Evolutionary conservation across 164 flowering plant species (phyloP).

Genomic region (Buxus sempervirens): DNA sequence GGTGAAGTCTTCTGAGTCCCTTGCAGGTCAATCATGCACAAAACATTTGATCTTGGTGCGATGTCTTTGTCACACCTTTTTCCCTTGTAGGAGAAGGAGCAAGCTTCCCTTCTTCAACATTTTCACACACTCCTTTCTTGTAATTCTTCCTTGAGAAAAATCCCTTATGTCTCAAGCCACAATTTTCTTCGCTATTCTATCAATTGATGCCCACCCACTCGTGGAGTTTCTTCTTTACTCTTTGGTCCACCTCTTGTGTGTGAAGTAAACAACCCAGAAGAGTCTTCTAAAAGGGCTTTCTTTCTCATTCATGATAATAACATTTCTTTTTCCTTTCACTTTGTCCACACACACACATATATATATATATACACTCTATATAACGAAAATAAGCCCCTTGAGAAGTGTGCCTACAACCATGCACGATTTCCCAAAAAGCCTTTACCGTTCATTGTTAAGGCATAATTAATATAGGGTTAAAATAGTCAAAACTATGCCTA

Average conservation of each 20-base stretch:
- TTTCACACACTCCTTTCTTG: constrained; percentile 6
- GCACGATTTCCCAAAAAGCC: too few relatives aligned
- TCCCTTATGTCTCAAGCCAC: constrained; percentile 31
- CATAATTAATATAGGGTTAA: too few relatives aligned
- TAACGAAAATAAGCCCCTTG: too few relatives aligned
- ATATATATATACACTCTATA: too few relatives aligned
- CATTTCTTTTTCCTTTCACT: background rate
- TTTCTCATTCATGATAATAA: background rate
- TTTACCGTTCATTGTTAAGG: too few relatives aligned
- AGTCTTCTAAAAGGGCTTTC: constrained; percentile 22
- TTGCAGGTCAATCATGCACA: constrained; percentile 35
- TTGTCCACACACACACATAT: too few relatives aligned
- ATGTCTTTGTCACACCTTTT: constrained; percentile 40
- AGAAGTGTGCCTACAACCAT: too few relatives aligned
- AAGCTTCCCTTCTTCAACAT: constrained; percentile 28
- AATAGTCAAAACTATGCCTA: too few relatives aligned
- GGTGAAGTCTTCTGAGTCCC: constrained; percentile 38
- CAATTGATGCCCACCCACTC: constrained; percentile 1
- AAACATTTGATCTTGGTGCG: constrained; percentile 39
- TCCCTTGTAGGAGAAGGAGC: constrained; percentile 39
- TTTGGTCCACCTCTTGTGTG: constrained; percentile 20
- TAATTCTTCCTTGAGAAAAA: background rate
- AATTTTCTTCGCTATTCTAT: background rate
- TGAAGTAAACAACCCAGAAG: constrained; percentile 19
- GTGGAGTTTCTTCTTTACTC: constrained; percentile 7